Evolutionary conservation across 2,329 filamentous ascomycete genomes (phyloP).

Genomic region (Dendrostoma leiphaemia): DNA sequence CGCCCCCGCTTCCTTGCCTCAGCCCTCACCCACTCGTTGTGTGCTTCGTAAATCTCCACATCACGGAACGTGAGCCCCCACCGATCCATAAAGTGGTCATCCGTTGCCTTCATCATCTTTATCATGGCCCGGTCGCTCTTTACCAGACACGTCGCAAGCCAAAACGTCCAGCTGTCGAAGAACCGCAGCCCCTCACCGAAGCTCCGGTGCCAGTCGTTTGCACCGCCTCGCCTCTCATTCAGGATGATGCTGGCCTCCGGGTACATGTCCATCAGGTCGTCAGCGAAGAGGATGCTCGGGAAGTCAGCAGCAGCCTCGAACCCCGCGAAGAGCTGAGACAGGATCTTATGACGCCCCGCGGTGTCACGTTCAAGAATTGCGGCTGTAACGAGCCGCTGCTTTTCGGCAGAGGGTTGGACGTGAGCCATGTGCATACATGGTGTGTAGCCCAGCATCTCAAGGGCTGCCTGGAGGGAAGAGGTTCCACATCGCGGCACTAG

Average conservation of each 20-base stretch:
- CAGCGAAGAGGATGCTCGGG: slow-evolving; percentile 30
- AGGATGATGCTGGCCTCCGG: slow-evolving; percentile 32
- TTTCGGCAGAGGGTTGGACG: slow-evolving; percentile 21
- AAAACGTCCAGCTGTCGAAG: slow-evolving; percentile 16
- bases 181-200: slow-evolving; percentile 16
- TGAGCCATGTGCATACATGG: slow-evolving; percentile 33
- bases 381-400: slow-evolving; percentile 24
- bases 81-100: slow-evolving; percentile 5
- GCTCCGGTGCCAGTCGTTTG: slow-evolving; percentile 5
- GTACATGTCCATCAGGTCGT: slow-evolving; percentile 38
- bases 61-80: slow-evolving; percentile 15
- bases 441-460: slow-evolving; percentile 28
- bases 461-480: slow-evolving; percentile 33
- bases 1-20: slow-evolving; percentile 14
- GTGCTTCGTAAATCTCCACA: slow-evolving; percentile 8
- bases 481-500: slow-evolving; percentile 36
- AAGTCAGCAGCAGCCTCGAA: slow-evolving; percentile 28
- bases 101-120: slow-evolving; percentile 14
- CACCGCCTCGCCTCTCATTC: slow-evolving; percentile 23
- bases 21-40: slow-evolving; percentile 13
- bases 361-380: slow-evolving; percentile 28
- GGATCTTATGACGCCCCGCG: slow-evolving; percentile 26
- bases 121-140: slow-evolving; percentile 16
- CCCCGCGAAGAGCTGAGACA: slow-evolving; percentile 30
- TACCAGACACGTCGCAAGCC: slow-evolving; percentile 13